Evolutionary conservation across 768 basidiomycete species (phyloP).

Genomic region (Leccinum variicolor): DNA sequence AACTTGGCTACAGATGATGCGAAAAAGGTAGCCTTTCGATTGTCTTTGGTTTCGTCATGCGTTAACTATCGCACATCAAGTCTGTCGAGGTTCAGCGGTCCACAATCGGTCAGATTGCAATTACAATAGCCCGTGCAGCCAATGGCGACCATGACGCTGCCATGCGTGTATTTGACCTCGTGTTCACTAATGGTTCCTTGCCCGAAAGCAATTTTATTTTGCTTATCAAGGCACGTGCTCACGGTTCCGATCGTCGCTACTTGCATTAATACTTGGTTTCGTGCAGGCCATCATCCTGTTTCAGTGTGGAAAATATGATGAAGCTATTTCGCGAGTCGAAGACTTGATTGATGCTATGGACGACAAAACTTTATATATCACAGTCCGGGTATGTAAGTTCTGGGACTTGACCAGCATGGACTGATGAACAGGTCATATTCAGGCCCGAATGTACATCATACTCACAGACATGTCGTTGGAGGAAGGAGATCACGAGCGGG

Average conservation of each 20-base stretch:
- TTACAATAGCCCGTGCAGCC: neutral
- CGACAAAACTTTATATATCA: neutral
- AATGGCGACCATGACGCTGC: slow-evolving; percentile 3
- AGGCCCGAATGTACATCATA: slow-evolving; percentile 10
- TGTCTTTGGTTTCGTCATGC: no score
- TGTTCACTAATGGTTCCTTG: neutral
- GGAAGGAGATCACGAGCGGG: neutral
- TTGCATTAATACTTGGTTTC: neutral
- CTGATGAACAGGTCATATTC: neutral
- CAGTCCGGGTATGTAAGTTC: neutral
- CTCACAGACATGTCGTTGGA: neutral
- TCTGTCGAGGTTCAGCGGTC: slow-evolving; percentile 8
- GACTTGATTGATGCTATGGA: neutral
- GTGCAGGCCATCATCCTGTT: slow-evolving; percentile 7
- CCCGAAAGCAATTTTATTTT: slow-evolving; percentile 8
- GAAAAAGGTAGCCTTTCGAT: neutral
- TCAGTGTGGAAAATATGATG: slow-evolving; percentile 2
- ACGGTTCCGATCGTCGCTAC: fast-evolving
- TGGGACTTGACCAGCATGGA: no score
- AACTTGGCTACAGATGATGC: slow-evolving; percentile 3
- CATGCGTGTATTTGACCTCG: slow-evolving; percentile 7
- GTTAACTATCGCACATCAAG: neutral
- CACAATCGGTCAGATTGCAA: slow-evolving; percentile 8
- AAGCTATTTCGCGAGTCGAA: neutral
- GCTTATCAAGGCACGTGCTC: slow-evolving; percentile 4